These are phyloP conservation scores for Dictyophora rubrovolvata DNA, from an alignment of 768 basidiomycete species.

Conservation along the genomic window DNA sequence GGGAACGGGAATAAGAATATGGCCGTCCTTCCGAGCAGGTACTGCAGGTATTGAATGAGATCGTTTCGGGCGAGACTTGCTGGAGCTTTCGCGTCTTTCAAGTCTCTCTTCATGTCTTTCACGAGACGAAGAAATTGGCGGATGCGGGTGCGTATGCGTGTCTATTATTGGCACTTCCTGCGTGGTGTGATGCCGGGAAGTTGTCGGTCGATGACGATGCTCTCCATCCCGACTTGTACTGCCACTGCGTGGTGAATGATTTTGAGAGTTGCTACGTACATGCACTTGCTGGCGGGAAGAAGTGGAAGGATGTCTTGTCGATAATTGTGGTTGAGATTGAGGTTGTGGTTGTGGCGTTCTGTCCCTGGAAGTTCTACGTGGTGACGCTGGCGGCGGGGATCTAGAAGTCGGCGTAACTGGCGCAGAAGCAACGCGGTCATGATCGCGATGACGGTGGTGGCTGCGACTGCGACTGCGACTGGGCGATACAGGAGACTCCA, in stretches of 20 bases:
- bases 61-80: not conserved
- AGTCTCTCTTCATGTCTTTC: not conserved
- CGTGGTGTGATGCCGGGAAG: slow-evolving; percentile 4
- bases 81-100: not conserved
- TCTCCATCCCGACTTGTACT: not conserved
- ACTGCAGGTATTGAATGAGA: not conserved
- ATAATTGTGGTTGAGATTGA: not conserved
- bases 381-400: not conserved
- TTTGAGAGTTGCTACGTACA: slow-evolving; percentile 1
- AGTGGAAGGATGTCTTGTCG: not conserved
- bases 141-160: not conserved
- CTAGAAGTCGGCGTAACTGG: not conserved
- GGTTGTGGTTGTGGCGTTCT: not conserved
- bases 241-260: not conserved
- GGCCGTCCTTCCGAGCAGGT: not conserved
- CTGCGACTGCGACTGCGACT: not conserved
- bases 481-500: too few relatives aligned
- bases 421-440: not conserved
- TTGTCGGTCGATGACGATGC: not conserved
- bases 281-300: not conserved
- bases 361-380: not conserved
- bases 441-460: not conserved
- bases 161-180: not conserved
- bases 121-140: not conserved
- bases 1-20: slow-evolving; percentile 7